Conservation (phyloP, 2,329 filamentous ascomycete genomes). For the Huntiella bhutanensis region DNA sequence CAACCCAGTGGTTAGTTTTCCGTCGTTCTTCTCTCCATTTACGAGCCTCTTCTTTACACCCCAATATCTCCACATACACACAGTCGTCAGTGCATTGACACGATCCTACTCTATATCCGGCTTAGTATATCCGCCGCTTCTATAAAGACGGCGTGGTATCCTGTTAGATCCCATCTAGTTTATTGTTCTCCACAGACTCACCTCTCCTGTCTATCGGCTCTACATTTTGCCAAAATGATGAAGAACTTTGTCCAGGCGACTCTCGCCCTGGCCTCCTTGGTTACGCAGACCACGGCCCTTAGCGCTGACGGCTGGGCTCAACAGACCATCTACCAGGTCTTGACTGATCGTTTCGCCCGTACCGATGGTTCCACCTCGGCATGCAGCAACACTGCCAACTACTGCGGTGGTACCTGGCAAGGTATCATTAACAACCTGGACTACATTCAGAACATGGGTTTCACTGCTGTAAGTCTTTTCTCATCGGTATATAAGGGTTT, state of each 20-base stretch:
- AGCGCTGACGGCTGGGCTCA: conserved; percentile 20
- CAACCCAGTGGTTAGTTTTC: too few species aligned
- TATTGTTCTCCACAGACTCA: neutral
- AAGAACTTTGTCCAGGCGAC: conserved; percentile 1
- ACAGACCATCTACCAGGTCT: conserved; percentile 27
- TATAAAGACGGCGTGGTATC: too few species aligned
- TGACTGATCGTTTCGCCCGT: conserved; percentile 25
- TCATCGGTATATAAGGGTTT: neutral
- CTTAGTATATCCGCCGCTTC: too few species aligned
- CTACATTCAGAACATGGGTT: conserved; percentile 30
- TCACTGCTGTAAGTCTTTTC: conserved; percentile 17
- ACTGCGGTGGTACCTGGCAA: conserved; percentile 31
- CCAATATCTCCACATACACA: too few species aligned
- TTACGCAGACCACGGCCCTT: conserved; percentile 13
- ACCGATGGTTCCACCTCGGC: conserved; percentile 20
- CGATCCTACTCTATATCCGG: too few species aligned
- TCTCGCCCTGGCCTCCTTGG: conserved; percentile 1
- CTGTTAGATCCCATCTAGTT: too few species aligned
- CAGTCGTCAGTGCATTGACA: too few species aligned
- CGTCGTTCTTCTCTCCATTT: too few species aligned
- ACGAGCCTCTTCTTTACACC: too few species aligned
- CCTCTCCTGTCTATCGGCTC: neutral
- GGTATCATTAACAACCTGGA: conserved; percentile 30
- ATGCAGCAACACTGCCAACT: conserved; percentile 18
- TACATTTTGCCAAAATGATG: neutral